Base-by-base conservation (phyloP, 2,329 filamentous ascomycete species). In the Magnaporthiopsis incrustans region DNA sequence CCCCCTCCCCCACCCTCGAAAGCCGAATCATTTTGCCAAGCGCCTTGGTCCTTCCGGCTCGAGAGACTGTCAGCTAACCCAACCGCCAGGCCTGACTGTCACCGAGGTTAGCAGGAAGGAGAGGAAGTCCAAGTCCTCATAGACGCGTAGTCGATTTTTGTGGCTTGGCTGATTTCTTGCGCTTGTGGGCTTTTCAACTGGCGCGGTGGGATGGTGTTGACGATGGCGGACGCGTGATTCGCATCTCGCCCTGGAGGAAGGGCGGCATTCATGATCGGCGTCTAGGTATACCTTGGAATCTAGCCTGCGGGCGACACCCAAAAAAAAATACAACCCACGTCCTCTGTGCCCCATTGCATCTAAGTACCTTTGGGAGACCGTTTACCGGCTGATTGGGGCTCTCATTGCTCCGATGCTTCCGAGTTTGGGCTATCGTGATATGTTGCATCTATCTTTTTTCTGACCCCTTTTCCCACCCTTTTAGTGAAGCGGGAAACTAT, bases 71-170 rank as follows among this genome's bases (percentile, higher is more conserved):
- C 35, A n/a, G 22, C 70, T 68, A 72, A 67, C 67, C 22, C 53
- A 27, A 59, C 62, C 2, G 35, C 32, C 68, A 84, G 81, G 77
- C 74, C 76, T 84, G 75, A 75, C 77, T 70, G 80, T 84, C 75
- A 80, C 79, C 74, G 81, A 84, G 72, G 80, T 84, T 69, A 77
- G 77, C 73, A 83, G 82, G 79, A 83, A 86, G 80, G 86, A 92
- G 78, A 79, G 78, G 76, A 77, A 78, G 75, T 70, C 71, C 69
- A 77, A 78, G 76, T 73, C 73, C 62, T 71, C 75, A 71, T 78
- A 74, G 73, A 67, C 60, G 60, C 44, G n/a, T 7, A 38, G 63
- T 30, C 53, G 30, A 6, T 59, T 7, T 53, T 53, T 53, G 22
- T 53, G 44, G 44, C 44, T 53, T 53, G 44, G 11, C 18, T 53